Base-by-base conservation (phyloP, 352 stramenopile genomes). In the Aphanomyces euteiches region DNA sequence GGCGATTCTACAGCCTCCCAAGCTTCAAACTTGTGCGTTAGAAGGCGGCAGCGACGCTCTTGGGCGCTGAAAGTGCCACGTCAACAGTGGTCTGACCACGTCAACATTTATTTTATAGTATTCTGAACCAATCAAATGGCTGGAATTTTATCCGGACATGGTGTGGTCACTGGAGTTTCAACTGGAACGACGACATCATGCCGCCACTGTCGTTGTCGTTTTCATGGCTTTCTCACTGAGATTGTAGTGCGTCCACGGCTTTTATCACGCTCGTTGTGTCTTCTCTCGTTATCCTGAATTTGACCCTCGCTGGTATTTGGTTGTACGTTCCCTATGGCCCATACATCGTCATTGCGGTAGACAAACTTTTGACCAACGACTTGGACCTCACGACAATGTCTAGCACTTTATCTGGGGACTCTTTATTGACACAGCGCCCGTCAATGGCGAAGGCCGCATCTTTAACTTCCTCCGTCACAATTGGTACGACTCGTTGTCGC, bases 381-480 rank as follows among this genome's bases (percentile, higher is more conserved):
- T 1, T 58, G 13, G n/a, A 21, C n/a, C n/a, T 58, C n/a, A 10
- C 50, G 50, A 34, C 37, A 34, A 21, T 58, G 50, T 10, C 13
- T 56, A 85, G 79, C 68, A 80, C 6, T 0, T 79, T 7, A 40
- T 75, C 7, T 85, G 77, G 75, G 73, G 70, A 4, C 17, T 65
- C 19, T 74, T 72, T 48, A 19, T 83, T 6, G 79, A 86, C 67
- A 53, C 67, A 53, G 78, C 73, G 7, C 70, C 79, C 5, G 82
- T 77, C 68, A 82, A 84, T 36, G 79, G 79, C 37, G 78, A 75
- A 48, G 79, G 79, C 12, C 69, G 79, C 7, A 19, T 74, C 6
- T 38, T 80, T 7, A 7, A 67, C 3, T 70, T 69, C 0, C 77
- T 84, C 54, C 77, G 79, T 1, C 72, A 72, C 37, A 72, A 56